Evolutionary conservation across 208 protist species (phyloP).

Genomic region (Trypanosoma congolense): DNA sequence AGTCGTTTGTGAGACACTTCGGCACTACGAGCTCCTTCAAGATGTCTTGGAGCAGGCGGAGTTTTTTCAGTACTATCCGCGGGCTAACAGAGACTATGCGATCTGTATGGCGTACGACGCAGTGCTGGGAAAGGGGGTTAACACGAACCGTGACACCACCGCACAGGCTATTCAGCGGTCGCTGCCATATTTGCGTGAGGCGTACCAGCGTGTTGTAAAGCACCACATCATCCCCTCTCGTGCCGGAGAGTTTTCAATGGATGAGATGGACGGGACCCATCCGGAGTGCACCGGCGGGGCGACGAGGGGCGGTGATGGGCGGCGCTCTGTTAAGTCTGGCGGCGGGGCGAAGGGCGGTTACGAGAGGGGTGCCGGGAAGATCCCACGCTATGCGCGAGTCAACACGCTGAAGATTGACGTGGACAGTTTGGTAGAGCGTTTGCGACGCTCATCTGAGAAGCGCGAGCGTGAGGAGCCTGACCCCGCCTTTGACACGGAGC

Average conservation of each 20-base stretch:
- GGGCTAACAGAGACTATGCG: slow-evolving; percentile 59
- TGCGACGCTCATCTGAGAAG: slow-evolving; percentile 37
- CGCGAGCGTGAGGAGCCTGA: slow-evolving; percentile 12
- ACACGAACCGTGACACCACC: slow-evolving; percentile 77
- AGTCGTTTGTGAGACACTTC: slow-evolving; percentile 86
- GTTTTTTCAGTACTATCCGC: slow-evolving; percentile 84
- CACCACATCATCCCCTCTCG: slow-evolving; percentile 74
- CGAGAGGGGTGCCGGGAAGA: slow-evolving; percentile 6
- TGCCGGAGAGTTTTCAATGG: slow-evolving; percentile 25
- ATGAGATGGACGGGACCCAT: slow-evolving; percentile 7
- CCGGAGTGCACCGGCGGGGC: too few species aligned
- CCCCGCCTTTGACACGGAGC: background rate
- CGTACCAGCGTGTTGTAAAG: slow-evolving; percentile 71
- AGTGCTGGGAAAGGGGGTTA: slow-evolving; percentile 83
- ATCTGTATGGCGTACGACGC: slow-evolving; percentile 87
- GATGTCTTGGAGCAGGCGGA: slow-evolving; percentile 74
- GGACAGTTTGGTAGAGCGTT: slow-evolving; percentile 57
- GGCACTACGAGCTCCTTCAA: slow-evolving; percentile 82
- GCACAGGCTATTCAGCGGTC: slow-evolving; percentile 68
- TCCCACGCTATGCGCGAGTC: slow-evolving; percentile 82
- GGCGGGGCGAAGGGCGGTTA: background rate
- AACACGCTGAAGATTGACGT: slow-evolving; percentile 83
- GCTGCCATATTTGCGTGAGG: slow-evolving; percentile 68
- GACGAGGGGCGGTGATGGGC: too few species aligned
- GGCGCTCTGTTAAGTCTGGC: background rate